These are phyloP conservation scores for Sarocladium strictum DNA, from an alignment of 2,329 filamentous ascomycete species.

Conservation along the genomic window DNA sequence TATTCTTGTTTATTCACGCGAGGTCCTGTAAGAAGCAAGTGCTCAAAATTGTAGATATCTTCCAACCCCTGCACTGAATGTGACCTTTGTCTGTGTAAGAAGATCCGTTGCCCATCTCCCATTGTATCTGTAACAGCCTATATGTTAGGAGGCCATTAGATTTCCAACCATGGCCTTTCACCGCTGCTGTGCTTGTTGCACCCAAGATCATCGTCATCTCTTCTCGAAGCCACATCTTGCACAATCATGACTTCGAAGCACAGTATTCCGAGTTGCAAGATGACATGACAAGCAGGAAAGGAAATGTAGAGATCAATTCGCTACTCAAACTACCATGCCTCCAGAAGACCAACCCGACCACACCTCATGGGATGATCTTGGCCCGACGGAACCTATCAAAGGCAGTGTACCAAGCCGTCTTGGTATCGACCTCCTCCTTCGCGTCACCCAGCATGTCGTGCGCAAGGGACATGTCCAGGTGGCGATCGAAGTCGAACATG, in stretches of 20 bases:
- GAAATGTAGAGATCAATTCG: too few species aligned
- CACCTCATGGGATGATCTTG: constrained; percentile 26
- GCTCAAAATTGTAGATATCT: too few species aligned
- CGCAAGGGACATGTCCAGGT: constrained; percentile 25
- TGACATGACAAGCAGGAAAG: too few species aligned
- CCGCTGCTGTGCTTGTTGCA: too few species aligned
- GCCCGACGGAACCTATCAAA: constrained; percentile 26
- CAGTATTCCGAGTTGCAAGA: too few species aligned
- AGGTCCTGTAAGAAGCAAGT: too few species aligned
- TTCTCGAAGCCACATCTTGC: too few species aligned
- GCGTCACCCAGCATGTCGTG: constrained; percentile 24
- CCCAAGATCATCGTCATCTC: too few species aligned
- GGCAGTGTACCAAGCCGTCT: constrained; percentile 24
- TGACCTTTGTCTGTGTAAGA: neutral
- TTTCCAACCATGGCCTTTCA: too few species aligned
- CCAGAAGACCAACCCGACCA: neutral
- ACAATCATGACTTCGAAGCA: too few species aligned
- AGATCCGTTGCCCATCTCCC: neutral
- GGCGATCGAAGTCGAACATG: constrained; percentile 28
- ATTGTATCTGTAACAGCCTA: neutral
- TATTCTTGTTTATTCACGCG: neutral
- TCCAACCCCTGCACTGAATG: too few species aligned
- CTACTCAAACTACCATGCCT: neutral
- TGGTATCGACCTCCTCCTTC: constrained; percentile 22
- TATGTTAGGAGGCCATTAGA: neutral